Evolutionary conservation across 1,284 basidiomycete species (phyloP), one percentile per base, ranked within the genome.

Genomic region (Cryptococcus deneoformans): DNA sequence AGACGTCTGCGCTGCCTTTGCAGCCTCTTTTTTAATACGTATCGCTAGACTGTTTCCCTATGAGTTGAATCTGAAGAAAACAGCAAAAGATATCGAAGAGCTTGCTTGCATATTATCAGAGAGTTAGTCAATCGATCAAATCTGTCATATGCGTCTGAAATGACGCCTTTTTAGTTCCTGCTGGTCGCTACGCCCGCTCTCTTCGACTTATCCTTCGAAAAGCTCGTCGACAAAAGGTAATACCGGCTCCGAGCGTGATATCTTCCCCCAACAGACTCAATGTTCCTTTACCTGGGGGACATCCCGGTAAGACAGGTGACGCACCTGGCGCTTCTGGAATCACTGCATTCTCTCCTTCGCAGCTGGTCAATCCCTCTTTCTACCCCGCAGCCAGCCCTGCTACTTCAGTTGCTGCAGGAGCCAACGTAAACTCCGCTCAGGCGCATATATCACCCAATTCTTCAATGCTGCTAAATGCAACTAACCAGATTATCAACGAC

Each of bases 1-100:
- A 7, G 90, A 95, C 72, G 90, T 89, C 48, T 91, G 90, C 42
- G 92, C 92, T 2, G 93, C 92, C 0, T 96, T 96, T 76, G 85
- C 89, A 20, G 92, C 90, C 12, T 90, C 90, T 4, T 89, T 89
- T 75, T 79, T 95, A 57, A 82, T 96, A 57, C 87, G 93, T 48
- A 81, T 95, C 45, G 85, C 86, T 44, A 85, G 92, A 11, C 80
- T 95, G 36, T 93, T 95, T 80, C 92, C 92, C 1, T 83, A 87
- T 52, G 89, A 93, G 64, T 88, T 90, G 61, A 84, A 94, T 69
- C 82, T 88, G 46, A 80, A 83, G 46, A 85, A 85, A 57, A 88
- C 92, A 49, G 85, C 87, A 56, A 81, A 80, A 38, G 85, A 89
- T 67, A 88, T 94, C 4, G 90, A 93, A 72, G 84, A 85, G 53